A percentile compares a stretch with the other conserved stretches of the same genome.
These are phyloP conservation scores for Tuber microsphaerosporum DNA, from an alignment of 495 filamentous ascomycete species.

Conservation along the genomic window DNA sequence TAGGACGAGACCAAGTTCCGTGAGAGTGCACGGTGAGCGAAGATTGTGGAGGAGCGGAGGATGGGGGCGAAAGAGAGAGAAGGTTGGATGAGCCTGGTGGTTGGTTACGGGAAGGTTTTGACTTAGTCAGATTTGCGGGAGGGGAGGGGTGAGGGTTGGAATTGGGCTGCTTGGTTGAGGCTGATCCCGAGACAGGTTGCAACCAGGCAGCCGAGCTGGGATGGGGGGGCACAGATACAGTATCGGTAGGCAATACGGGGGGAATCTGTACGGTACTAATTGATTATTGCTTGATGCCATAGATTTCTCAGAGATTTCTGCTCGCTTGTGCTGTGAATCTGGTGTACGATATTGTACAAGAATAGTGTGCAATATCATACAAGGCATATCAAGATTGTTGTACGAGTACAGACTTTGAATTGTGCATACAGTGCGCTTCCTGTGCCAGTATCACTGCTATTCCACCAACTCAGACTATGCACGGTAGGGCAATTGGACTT, in stretches of 20 bases:
- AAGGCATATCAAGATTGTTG: not conserved
- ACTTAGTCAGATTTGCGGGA: conserved; percentile 8
- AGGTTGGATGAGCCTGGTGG: conserved; percentile 22
- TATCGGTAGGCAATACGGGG: not conserved
- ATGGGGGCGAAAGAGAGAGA: conserved; percentile 13
- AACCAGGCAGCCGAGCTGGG: not conserved
- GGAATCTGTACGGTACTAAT: not conserved
- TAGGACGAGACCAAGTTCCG: conserved; percentile 6
- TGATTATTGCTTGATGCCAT: not conserved
- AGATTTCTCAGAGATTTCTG: not conserved
- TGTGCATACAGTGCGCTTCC: not conserved
- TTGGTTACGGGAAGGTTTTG: conserved; percentile 14
- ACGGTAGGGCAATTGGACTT: not conserved
- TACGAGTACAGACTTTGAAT: not conserved
- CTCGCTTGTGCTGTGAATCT: not conserved
- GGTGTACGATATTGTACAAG: not conserved
- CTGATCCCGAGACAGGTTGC: conserved; percentile 1
- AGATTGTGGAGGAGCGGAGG: conserved; percentile 16
- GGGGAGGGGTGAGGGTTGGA: conserved; percentile 6
- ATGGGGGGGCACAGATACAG: not conserved
- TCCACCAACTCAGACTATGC: not conserved
- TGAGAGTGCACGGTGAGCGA: conserved; percentile 6
- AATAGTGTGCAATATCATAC: not conserved
- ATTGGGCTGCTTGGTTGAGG: not conserved
- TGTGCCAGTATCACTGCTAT: not conserved